Percentiles rank a stretch among this genome's conserved stretches.
Evolutionary conservation across 2,329 filamentous ascomycete genomes (phyloP).

Genomic region (Penicillium glabrum): DNA sequence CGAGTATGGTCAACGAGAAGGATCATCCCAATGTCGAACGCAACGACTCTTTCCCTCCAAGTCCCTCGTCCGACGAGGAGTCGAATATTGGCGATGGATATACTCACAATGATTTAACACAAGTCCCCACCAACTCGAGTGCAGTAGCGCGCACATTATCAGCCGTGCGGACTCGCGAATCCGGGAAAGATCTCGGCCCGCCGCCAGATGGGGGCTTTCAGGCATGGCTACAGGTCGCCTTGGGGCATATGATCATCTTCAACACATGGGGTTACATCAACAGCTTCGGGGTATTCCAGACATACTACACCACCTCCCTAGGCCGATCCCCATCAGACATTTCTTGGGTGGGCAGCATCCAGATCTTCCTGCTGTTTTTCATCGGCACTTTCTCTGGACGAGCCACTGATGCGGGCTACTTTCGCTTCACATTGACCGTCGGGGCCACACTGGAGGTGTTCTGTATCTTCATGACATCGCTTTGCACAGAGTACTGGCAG

Average conservation of each 20-base stretch:
- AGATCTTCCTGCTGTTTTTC: conserved; percentile 53
- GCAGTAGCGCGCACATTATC: conserved; percentile 35
- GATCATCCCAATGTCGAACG: conserved; percentile 2
- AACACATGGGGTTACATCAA: conserved; percentile 58
- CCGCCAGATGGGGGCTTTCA: conserved; percentile 52
- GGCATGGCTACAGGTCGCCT: conserved; percentile 58
- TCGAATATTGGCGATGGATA: conserved; percentile 10
- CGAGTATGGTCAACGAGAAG: neutral
- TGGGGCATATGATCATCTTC: conserved; percentile 56
- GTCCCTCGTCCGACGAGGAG: conserved; percentile 20
- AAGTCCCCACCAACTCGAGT: conserved; percentile 26
- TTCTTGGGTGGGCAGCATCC: conserved; percentile 54
- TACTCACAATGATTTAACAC: conserved; percentile 18
- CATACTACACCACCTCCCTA: conserved; percentile 50
- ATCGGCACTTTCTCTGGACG: conserved; percentile 54
- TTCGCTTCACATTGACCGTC: conserved; percentile 43
- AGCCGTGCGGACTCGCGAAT: conserved; percentile 38
- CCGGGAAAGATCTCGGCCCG: conserved; percentile 36
- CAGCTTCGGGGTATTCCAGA: conserved; percentile 59
- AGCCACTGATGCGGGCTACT: conserved; percentile 54
- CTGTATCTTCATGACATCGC: conserved; percentile 53
- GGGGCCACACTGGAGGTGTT: conserved; percentile 48
- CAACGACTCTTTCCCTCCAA: conserved; percentile 1
- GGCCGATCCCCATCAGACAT: conserved; percentile 48
- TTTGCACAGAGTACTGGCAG: conserved; percentile 53